These are phyloP conservation scores for Cryptococcus sp. DNA, from an alignment of 1,284 basidiomycete species.

Conservation along the genomic window DNA sequence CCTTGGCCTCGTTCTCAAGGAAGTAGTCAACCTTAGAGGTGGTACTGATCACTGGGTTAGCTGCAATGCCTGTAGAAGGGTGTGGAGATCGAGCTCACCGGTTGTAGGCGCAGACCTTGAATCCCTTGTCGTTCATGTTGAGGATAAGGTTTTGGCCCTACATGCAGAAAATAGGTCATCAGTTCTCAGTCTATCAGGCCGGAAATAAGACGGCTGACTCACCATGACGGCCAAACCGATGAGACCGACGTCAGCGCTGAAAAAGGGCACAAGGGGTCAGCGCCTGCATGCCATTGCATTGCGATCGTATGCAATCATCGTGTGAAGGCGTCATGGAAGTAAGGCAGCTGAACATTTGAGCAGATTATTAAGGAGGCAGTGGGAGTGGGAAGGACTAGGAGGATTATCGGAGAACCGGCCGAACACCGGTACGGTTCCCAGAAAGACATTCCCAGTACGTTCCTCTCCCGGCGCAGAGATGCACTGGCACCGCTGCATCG, in stretches of 20 bases:
- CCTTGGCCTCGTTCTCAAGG: constrained; percentile 96
- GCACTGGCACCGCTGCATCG: constrained; percentile 2
- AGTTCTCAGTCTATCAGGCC: constrained; percentile 2
- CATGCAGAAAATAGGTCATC: constrained; percentile 6
- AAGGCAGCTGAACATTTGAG: neutral
- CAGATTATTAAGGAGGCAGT: neutral
- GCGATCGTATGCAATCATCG: too few relatives aligned
- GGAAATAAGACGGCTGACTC: constrained; percentile 17
- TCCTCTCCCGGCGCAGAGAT: neutral
- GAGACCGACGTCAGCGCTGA: constrained; percentile 52
- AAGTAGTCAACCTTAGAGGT: constrained; percentile 95
- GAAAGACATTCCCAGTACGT: too few relatives aligned
- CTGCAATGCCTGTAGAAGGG: neutral
- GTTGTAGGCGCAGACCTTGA: constrained; percentile 95
- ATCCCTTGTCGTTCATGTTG: constrained; percentile 99
- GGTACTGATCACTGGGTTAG: constrained; percentile 57
- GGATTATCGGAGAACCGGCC: constrained; percentile 15
- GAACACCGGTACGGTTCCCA: neutral
- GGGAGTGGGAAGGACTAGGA: neutral
- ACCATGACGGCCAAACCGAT: constrained; percentile 92
- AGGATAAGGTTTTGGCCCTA: constrained; percentile 95
- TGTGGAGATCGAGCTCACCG: constrained; percentile 55
- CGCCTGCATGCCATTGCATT: too few relatives aligned
- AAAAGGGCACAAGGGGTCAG: constrained; percentile 6
- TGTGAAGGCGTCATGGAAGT: too few relatives aligned